A percentile compares a stretch with the other conserved stretches of the same genome.
Evolutionary conservation across 306 rosid species (phyloP).

Genomic region (Vachellia collinsii): DNA sequence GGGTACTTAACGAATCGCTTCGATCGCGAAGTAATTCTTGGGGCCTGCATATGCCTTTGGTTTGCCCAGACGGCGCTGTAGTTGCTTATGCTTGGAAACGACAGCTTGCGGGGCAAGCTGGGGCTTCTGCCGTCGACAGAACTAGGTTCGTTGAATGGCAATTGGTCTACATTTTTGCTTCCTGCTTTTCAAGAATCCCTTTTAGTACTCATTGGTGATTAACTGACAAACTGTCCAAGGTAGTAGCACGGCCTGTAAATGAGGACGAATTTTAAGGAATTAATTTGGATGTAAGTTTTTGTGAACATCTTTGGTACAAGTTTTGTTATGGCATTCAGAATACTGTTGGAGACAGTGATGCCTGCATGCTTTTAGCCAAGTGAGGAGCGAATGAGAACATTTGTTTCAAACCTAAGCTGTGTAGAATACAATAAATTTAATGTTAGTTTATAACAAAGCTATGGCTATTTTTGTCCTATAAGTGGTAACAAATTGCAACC

Average conservation of each 20-base stretch:
- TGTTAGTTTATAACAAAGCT: conserved; percentile 4
- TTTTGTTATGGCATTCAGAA: conserved; percentile 15
- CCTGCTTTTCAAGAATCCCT: background rate
- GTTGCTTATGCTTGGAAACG: conserved; percentile 98
- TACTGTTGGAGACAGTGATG: background rate
- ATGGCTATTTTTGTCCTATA: background rate
- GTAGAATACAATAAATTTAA: background rate
- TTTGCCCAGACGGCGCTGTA: conserved; percentile 91
- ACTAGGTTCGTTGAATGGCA: conserved; percentile 58
- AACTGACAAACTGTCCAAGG: background rate
- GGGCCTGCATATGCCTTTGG: conserved; percentile 94
- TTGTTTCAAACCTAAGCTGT: background rate
- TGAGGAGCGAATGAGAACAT: background rate
- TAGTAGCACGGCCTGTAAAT: background rate
- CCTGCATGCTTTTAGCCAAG: background rate
- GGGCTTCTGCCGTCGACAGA: conserved; percentile 88
- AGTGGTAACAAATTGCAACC: background rate
- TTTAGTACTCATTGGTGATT: background rate
- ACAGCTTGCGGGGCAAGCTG: conserved; percentile 94
- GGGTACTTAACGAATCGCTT: conserved; percentile 77
- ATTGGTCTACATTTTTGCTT: conserved; percentile 7
- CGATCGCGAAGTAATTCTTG: conserved; percentile 82
- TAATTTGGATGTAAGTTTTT: background rate
- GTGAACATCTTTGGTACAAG: conserved; percentile 23
- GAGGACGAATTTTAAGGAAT: background rate